Percentiles rank a stretch among this genome's conserved stretches.
Conservation (phyloP, 805 yeast genomes). For the Starmerella floricola region DNA sequence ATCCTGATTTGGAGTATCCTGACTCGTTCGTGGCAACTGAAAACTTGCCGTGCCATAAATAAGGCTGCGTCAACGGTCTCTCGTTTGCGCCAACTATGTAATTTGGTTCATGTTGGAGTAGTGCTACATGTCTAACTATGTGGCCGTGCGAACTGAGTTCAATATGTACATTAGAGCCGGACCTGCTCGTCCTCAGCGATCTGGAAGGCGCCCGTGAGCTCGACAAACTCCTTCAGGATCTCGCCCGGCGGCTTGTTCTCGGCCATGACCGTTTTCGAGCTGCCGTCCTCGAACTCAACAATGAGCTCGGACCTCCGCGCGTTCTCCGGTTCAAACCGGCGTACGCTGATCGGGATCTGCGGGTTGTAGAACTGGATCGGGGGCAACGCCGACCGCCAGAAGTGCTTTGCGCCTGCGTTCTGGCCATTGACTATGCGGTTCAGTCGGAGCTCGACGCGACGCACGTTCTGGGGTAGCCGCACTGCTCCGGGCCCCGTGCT, state of each 20-base stretch:
- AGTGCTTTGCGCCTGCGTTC: conserved; percentile 35
- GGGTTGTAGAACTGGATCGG: conserved; percentile 77
- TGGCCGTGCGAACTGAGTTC: no score
- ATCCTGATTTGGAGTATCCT: no score
- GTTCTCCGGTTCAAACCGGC: conserved; percentile 38
- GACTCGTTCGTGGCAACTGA: no score
- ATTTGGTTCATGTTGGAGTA: no score
- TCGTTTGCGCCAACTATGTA: no score
- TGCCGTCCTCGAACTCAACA: conserved; percentile 33
- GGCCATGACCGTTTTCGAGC: conserved; percentile 40
- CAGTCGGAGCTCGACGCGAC: conserved; percentile 22
- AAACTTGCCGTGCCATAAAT: no score
- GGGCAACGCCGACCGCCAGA: conserved; percentile 66
- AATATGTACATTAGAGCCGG: conserved; percentile 3
- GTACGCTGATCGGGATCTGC: conserved; percentile 46
- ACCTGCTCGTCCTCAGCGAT: conserved; percentile 29
- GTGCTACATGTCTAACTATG: no score
- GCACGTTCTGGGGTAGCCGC: conserved; percentile 22
- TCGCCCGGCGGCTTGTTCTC: conserved; percentile 37
- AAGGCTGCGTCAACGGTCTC: no score
- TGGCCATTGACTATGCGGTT: conserved; percentile 15
- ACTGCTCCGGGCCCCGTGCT: conserved; percentile 27
- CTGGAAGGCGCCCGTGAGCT: conserved; percentile 39
- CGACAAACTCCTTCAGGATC: conserved; percentile 47
- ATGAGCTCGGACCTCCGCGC: conserved; percentile 36